Evolutionary conservation across 1,284 basidiomycete genomes (phyloP), one percentile per base, ranked within the genome.

Genomic region (Cutaneotrichosporon cavernicola): DNA sequence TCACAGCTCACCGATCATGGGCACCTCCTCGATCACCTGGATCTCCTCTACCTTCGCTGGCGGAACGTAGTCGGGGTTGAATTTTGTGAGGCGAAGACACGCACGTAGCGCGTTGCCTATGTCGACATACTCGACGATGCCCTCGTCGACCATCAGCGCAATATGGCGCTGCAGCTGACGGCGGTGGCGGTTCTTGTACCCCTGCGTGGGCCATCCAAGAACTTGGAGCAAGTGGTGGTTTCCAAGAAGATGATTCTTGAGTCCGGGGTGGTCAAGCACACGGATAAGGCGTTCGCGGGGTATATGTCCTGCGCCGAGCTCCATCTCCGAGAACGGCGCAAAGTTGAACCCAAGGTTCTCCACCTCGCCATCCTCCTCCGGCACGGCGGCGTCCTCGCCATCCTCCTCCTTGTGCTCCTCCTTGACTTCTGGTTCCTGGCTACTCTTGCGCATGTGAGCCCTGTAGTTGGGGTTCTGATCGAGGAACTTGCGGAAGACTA

Each of bases 61-160:
- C 30, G 66, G 62, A 8, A 56, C 53, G 51, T 49, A 62, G 43
- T 75, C 69, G 8, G 75, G 72, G 61, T 75, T 75, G 68, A 74
- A 79, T 61, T 78, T 79, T 16, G 70, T 70, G 51, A 78, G 61
- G 11, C 77, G 72, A 4, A 78, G 65, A 63, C 76, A 77, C 8
- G 66, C 66, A 2, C 68, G 67, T 8, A 60, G 61, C 10, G 67
- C 62, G 18, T 69, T 68, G n/a, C 74, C 76, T 10, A 76, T 72
- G 31, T 65, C 64, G 26, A 79, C 63, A 6, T 65, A 65, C 63
- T 79, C 76, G 36, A 78, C 63, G 14, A 72, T 11, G 7, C 73
- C 76, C 0, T 70, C 67, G 18, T 63, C 60, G 11, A 75, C 66
- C 16, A 79, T 67, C 8, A 60, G 32, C 2, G 69, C 57, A n/a